phyloP scores from a whole-genome alignment of 331 rosid genomes.

The Saraca asoca region DNA sequence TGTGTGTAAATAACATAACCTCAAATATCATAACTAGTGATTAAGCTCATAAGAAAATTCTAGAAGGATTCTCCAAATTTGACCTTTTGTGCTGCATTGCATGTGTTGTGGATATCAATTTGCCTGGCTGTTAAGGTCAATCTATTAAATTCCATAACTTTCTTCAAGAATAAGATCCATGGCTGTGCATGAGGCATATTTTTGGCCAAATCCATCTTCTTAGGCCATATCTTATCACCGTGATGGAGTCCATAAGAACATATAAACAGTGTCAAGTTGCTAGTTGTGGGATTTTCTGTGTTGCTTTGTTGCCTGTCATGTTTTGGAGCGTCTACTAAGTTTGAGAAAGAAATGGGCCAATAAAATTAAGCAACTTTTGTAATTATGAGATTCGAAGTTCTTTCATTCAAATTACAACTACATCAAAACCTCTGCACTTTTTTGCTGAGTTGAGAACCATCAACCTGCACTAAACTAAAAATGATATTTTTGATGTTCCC shows the following conservation, averaged over 20 bases:
- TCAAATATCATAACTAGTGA: slow-evolving; percentile 23
- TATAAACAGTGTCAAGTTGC: not conserved
- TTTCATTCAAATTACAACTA: slow-evolving; percentile 8
- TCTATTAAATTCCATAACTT: slow-evolving; percentile 36
- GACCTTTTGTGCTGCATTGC: slow-evolving; percentile 40
- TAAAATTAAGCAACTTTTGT: slow-evolving; percentile 11
- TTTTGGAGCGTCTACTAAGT: slow-evolving; percentile 34
- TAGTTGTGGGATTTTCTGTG: not conserved
- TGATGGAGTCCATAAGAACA: slow-evolving; percentile 2
- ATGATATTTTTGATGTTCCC: too few species aligned
- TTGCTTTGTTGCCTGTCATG: not conserved
- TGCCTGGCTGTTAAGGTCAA: slow-evolving; percentile 38
- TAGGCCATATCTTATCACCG: slow-evolving; percentile 22
- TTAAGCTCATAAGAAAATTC: slow-evolving; percentile 32
- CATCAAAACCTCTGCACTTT: too few species aligned
- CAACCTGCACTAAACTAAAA: too few species aligned
- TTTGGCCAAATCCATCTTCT: slow-evolving; percentile 24
- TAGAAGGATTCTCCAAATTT: slow-evolving; percentile 38
- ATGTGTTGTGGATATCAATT: slow-evolving; percentile 36
- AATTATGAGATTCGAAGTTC: slow-evolving; percentile 28
- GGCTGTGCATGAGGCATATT: slow-evolving; percentile 32
- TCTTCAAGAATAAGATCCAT: slow-evolving; percentile 48
- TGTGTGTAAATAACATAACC: too few species aligned
- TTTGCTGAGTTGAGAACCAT: too few species aligned
- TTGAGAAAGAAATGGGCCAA: slow-evolving; percentile 27